Conservation (phyloP, 169 alveolate species). For the Theileria sp. region DNA sequence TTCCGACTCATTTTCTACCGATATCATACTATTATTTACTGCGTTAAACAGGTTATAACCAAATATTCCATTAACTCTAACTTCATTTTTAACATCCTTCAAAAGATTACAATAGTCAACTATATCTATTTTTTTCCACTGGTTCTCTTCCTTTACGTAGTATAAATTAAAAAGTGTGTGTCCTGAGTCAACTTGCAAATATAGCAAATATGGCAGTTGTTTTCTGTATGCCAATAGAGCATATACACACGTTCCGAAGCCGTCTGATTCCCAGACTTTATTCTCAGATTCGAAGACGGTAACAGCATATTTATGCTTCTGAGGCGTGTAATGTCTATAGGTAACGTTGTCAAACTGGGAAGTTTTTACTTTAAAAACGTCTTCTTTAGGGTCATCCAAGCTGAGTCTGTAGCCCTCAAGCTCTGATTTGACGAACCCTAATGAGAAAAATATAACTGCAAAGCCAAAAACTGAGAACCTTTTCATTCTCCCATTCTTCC, state of each 20-base stretch:
- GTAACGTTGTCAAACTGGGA: not conserved
- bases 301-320: not conserved
- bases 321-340: not conserved
- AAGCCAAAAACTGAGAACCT: not conserved
- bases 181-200: not conserved
- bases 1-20: not conserved
- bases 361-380: not conserved
- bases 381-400: not conserved
- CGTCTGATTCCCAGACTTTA: conserved; percentile 10
- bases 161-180: not conserved
- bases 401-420: not conserved
- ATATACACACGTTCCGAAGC: not conserved
- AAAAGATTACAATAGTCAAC: not conserved
- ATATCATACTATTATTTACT: not conserved
- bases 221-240: not conserved
- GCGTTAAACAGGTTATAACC: not conserved
- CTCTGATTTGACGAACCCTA: not conserved
- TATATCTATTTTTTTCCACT: not conserved
- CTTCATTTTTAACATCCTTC: not conserved
- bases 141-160: not conserved
- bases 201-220: conserved; percentile 6
- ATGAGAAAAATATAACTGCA: not conserved
- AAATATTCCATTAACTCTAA: not conserved
- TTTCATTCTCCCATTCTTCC: not conserved
- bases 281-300: not conserved